Evolutionary conservation across 1,139 yeast genomes (phyloP).

Genomic region (Diutina mesorugosa): DNA sequence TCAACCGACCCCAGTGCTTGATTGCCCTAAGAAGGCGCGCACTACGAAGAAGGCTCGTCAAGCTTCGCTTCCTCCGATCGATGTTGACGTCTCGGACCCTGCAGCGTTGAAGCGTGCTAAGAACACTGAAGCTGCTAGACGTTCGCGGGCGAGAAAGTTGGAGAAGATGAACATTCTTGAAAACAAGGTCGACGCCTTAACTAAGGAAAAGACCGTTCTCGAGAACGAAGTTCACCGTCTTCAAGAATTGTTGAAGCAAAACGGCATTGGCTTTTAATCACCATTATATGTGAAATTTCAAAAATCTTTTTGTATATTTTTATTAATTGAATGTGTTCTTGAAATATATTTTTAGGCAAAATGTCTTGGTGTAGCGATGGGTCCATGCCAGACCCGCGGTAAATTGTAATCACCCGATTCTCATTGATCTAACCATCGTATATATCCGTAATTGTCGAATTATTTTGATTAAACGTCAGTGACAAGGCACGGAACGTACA

Average conservation of each 20-base stretch:
- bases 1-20: background rate
- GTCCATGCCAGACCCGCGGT: too few species aligned
- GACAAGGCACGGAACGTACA: background rate
- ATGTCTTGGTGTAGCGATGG: too few species aligned
- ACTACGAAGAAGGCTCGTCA: constrained; percentile 57
- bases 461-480: background rate
- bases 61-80: constrained; percentile 44
- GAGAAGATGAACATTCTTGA: constrained; percentile 81
- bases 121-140: constrained; percentile 94
- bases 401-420: too few species aligned
- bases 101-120: constrained; percentile 77
- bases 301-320: background rate
- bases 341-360: background rate
- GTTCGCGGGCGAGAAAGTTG: constrained; percentile 89
- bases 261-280: constrained; percentile 4
- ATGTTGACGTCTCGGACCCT: constrained; percentile 46
- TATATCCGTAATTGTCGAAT: too few species aligned
- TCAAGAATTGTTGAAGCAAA: constrained; percentile 28
- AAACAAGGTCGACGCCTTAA: constrained; percentile 53
- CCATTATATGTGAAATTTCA: background rate
- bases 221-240: constrained; percentile 48
- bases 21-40: constrained; percentile 9
- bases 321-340: background rate
- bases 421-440: too few species aligned
- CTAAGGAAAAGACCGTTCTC: constrained; percentile 40